Percentiles rank a stretch among this genome's conserved stretches.
phyloP scores from a whole-genome alignment of 139 green algal genomes.

The Raphidocelis subcapitata region DNA sequence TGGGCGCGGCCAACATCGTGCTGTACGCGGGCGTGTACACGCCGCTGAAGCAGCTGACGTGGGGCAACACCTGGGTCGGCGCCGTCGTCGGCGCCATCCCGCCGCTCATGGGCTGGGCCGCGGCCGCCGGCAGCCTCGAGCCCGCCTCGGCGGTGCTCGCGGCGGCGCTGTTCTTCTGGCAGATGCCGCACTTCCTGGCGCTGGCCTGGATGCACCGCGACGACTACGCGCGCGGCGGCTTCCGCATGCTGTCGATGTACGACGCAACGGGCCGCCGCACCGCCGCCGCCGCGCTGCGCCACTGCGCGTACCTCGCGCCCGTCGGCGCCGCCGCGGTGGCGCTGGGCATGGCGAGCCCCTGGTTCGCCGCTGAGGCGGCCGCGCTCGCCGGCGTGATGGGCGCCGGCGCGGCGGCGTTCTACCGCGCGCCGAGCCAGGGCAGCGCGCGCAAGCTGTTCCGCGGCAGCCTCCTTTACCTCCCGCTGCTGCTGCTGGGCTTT shows the following conservation, averaged over 20 bases:
- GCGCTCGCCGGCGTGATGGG: slow-evolving; percentile 64
- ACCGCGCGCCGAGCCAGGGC: slow-evolving; percentile 31
- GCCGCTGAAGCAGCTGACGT: slow-evolving; percentile 90
- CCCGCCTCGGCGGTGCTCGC: slow-evolving; percentile 72
- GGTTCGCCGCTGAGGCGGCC: slow-evolving; percentile 28
- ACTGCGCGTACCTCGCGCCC: slow-evolving; percentile 86
- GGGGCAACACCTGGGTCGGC: slow-evolving; percentile 91
- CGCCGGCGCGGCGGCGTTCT: slow-evolving; percentile 75
- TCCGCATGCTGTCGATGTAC: slow-evolving; percentile 86
- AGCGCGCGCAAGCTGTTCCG: slow-evolving; percentile 84
- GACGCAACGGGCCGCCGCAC: slow-evolving; percentile 84
- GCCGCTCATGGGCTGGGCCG: slow-evolving; percentile 97
- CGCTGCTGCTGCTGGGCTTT: slow-evolving; percentile 83
- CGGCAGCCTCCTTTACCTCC: slow-evolving; percentile 88
- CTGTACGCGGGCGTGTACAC: slow-evolving; percentile 98
- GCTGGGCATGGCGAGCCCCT: slow-evolving; percentile 20
- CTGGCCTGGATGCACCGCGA: slow-evolving; percentile 93
- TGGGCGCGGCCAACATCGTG: slow-evolving; percentile 92
- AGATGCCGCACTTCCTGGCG: slow-evolving; percentile 98
- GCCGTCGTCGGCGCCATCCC: slow-evolving; percentile 96
- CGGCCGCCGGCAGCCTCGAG: slow-evolving; percentile 60
- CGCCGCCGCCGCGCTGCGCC: slow-evolving; percentile 82
- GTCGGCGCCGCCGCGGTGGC: slow-evolving; percentile 66
- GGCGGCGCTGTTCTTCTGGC: slow-evolving; percentile 92
- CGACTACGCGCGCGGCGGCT: slow-evolving; percentile 87